Percentiles rank a stretch among this genome's conserved stretches.
These are phyloP conservation scores for Maudiozyma bulderi DNA, from an alignment of 805 yeast species.

Conservation along the genomic window DNA sequence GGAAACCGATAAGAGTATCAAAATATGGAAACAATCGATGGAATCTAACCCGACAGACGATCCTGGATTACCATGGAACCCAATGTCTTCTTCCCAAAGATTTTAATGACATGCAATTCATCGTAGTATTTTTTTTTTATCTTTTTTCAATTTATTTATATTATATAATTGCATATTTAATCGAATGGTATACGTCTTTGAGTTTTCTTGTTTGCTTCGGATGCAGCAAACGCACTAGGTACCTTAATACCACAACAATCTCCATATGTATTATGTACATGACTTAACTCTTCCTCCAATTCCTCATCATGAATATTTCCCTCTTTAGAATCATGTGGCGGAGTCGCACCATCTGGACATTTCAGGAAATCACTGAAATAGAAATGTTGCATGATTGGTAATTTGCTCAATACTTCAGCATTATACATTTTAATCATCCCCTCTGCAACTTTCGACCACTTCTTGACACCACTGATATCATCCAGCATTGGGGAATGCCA, in stretches of 20 bases:
- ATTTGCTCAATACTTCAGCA: constrained; percentile 82
- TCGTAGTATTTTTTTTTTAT: not conserved
- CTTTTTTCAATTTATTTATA: not conserved
- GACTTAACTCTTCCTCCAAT: constrained; percentile 12
- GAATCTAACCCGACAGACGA: constrained; percentile 23
- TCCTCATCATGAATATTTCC: constrained; percentile 23
- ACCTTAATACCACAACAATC: constrained; percentile 96
- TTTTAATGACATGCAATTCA: constrained; percentile 9
- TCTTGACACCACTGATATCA: constrained; percentile 84
- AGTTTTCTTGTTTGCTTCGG: constrained; percentile 35
- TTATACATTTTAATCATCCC: constrained; percentile 95
- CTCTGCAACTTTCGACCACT: constrained; percentile 83
- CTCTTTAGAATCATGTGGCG: constrained; percentile 20
- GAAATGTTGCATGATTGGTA: constrained; percentile 92
- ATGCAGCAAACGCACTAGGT: constrained; percentile 93
- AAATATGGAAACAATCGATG: constrained; percentile 52
- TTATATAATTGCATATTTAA: constrained; percentile 17
- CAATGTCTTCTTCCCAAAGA: constrained; percentile 21
- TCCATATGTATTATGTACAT: constrained; percentile 64
- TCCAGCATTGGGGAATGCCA: constrained; percentile 97
- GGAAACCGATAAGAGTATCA: constrained; percentile 81
- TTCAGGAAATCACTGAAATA: constrained; percentile 62
- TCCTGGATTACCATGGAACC: constrained; percentile 29
- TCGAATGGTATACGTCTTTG: constrained; percentile 57
- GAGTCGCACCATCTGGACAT: constrained; percentile 65